Percentiles rank a stretch among this genome's conserved stretches.
phyloP scores from a whole-genome alignment of 495 filamentous ascomycete species.

The Tuber borchii region DNA sequence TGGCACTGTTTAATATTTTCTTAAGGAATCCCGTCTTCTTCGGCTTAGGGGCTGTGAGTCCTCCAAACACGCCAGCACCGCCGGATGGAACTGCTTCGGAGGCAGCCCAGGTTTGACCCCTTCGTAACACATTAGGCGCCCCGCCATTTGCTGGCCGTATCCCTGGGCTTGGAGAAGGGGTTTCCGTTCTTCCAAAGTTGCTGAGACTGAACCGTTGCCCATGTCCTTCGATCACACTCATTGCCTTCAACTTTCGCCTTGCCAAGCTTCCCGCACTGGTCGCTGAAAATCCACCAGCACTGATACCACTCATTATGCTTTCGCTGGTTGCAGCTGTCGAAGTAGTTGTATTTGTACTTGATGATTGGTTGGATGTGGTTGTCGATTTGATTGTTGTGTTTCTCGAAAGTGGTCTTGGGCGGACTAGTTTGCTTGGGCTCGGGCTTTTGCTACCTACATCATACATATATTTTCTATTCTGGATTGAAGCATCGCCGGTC shows the following conservation, averaged over 20 bases:
- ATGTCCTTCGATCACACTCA: conserved; percentile 48
- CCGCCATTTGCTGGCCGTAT: conserved; percentile 15
- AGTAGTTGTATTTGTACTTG: conserved; percentile 60
- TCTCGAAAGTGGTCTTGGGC: conserved; percentile 38
- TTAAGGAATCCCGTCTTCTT: conserved; percentile 95
- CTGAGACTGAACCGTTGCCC: conserved; percentile 6
- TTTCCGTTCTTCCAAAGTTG: conserved; percentile 54
- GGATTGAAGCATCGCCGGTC: conserved; percentile 41
- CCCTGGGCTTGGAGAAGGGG: conserved; percentile 45
- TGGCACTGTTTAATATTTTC: conserved; percentile 89
- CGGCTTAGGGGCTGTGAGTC: conserved; percentile 73
- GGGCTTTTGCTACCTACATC: conserved; percentile 52
- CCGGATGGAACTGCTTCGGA: conserved; percentile 15
- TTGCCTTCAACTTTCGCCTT: conserved; percentile 58
- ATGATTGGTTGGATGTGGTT: conserved; percentile 38
- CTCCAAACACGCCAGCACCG: conserved; percentile 56
- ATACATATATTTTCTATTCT: conserved; percentile 70
- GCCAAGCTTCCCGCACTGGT: conserved; percentile 92
- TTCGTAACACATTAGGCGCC: conserved; percentile 15
- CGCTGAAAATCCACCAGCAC: conserved; percentile 83
- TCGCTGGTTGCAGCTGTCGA: conserved; percentile 71
- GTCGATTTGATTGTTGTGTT: conserved; percentile 36
- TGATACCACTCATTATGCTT: conserved; percentile 87
- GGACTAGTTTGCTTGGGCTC: conserved; percentile 35
- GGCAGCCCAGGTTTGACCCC: conserved; percentile 38